Evolutionary conservation across 495 filamentous ascomycete genomes (phyloP), one percentile per base, ranked within the genome.

Genomic region (Cladorrhinum samala): DNA sequence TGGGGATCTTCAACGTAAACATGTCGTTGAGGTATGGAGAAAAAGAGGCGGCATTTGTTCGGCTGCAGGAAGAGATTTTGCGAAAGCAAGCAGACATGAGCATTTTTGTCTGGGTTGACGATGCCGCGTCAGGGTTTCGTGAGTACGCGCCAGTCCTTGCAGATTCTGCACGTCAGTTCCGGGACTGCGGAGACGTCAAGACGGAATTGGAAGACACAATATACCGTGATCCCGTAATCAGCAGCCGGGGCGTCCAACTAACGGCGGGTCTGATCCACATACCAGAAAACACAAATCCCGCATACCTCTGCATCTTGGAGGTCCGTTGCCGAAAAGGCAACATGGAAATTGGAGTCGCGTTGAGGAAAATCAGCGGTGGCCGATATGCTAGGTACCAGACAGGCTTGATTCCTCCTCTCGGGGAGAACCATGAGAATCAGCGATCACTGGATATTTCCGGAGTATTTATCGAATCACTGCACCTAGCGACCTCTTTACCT

Each of bases 11-110:
- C 33, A 52, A 54, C 36, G 54, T 68, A 16, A 59, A 64, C 25
- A 59, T 69, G 53, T 50, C 64, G 9, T 47, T 66, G 8, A 46
- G 56, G 0, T 66, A 68, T 30, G 65, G 62, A 11, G 66, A 68
- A 23, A 55, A 63, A 6, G 25, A 16, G 23, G 50, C 49, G 23
- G 63, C 63, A 9, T 66, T 66, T 39, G 3, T 13, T 16, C 46
- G 60, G 2, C 49, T 65, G 11, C 68, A 71, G 27, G 41, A 40
- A 19, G 56, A 61, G 1, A 68, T 68, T 1, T 47, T 67, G 1
- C 54, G 59, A 9, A 17, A 49, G 0, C 54, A 57, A 0, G 23
- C 54, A n/a, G 67, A 71, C 41, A 54, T 65, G 40, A 67, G 62
- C 14, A 57, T 71, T 6, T 53, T 71, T 13, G 66, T 60, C 3